Evolutionary conservation across 805 yeast genomes (phyloP), one percentile per base, ranked within the genome.

Genomic region (Candida xyloterini): DNA sequence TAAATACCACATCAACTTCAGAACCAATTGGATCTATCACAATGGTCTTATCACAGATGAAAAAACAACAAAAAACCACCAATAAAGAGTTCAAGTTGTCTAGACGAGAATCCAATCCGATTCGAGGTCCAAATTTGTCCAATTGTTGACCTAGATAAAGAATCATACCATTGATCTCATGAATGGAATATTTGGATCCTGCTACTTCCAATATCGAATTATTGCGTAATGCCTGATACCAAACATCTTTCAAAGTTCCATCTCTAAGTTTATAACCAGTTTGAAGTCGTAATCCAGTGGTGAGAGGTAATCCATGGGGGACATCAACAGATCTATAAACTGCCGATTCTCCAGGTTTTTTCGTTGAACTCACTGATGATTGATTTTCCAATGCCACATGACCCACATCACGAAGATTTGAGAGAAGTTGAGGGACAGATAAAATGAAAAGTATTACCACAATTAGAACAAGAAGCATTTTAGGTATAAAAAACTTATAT

Each of bases 171-270:
- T 64, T 60, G 16, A 58, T 27, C 36, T 55, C 49, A 4, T 53
- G 38, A 4, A 67, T 45, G 11, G 56, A 52, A 28, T 70, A 53
- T n/a, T 31, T 35, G 8, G 53, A 45, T 2, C 52, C 55, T 24
- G 34, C 42, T 11, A 48, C 51, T 48, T 69, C 67, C 27, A 71
- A 20, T 10, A 23, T 11, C 3, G 53, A 35, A 7, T 40, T 16
- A 3, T 55, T 56, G 39, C 28, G 38, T 35, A 41, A 48, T 9
- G 74, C 70, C 10, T 79, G 62, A 38, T 70, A 74, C 90, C 93
- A 86, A 3, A 86, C 56, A 63, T 87, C 96, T 46, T 75, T 72
- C 42, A 87, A 57, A 49, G 77, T 80, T 3, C 96, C 96, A 57
- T 84, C 82, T 50, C 95, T 68, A 15, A 83, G 56, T 47, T 74